A percentile compares a stretch with the other conserved stretches of the same genome.
phyloP scores from a whole-genome alignment of 495 filamentous ascomycete species.

The Hyphodiscus hymeniophilus region DNA sequence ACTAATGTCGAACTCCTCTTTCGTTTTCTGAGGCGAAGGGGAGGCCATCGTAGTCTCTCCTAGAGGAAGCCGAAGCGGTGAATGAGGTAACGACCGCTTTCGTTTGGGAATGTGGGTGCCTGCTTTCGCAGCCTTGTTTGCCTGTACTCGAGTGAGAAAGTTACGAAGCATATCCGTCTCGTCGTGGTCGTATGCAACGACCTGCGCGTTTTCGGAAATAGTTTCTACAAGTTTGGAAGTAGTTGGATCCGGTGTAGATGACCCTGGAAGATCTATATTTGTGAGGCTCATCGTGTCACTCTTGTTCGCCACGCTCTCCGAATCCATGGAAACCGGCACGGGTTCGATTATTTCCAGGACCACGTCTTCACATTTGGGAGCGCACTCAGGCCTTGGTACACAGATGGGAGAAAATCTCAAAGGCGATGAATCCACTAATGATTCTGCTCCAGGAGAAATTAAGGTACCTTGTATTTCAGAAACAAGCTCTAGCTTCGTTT shows the following conservation, averaged over 20 bases:
- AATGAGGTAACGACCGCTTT: slow-evolving; percentile 25
- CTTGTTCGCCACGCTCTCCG: neutral
- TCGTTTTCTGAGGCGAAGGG: slow-evolving; percentile 5
- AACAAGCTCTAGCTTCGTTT: no score
- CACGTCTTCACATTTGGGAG: neutral
- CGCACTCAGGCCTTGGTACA: neutral
- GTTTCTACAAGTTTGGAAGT: slow-evolving; percentile 3
- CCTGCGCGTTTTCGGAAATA: slow-evolving; percentile 5
- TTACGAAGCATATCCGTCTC: slow-evolving; percentile 38
- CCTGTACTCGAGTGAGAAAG: slow-evolving; percentile 36
- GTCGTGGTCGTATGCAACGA: slow-evolving; percentile 14
- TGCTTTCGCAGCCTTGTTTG: slow-evolving; percentile 31
- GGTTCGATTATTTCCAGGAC: slow-evolving; percentile 9
- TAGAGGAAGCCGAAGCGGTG: slow-evolving; percentile 27
- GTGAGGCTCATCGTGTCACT: neutral
- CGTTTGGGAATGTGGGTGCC: slow-evolving; percentile 25
- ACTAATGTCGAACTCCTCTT: slow-evolving; percentile 18
- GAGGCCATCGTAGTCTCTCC: slow-evolving; percentile 27
- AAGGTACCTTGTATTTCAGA: no score
- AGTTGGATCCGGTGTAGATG: slow-evolving; percentile 7
- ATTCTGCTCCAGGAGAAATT: neutral
- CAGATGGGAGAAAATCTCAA: neutral
- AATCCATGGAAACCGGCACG: neutral
- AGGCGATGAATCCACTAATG: neutral
- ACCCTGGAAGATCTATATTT: neutral